A percentile compares a stretch with the other conserved stretches of the same genome.
phyloP scores from a whole-genome alignment of 1,284 basidiomycete genomes.

The Neolentinus lepideus region DNA sequence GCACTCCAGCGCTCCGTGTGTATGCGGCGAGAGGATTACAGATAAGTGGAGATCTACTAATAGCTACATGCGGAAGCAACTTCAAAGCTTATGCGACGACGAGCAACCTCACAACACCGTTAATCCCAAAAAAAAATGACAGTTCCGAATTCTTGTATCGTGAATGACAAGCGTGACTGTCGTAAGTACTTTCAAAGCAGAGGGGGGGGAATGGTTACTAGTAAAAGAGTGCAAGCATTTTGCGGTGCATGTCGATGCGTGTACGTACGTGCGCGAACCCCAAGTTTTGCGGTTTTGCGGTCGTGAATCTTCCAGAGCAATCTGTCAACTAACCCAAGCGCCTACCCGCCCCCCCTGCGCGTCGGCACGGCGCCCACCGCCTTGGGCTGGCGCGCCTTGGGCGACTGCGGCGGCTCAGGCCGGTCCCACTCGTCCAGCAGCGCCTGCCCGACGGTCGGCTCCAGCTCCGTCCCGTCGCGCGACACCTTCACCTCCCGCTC shows the following conservation, averaged over 20 bases:
- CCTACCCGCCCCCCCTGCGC: not conserved
- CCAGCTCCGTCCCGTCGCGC: constrained; percentile 88
- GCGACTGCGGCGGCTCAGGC: constrained; percentile 5
- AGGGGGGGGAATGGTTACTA: too few species aligned
- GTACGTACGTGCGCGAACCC: constrained; percentile 1
- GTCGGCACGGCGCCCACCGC: not conserved
- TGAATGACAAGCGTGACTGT: constrained; percentile 37
- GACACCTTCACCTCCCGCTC: constrained; percentile 89
- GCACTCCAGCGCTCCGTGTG: constrained; percentile 1
- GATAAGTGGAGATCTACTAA: constrained; percentile 18
- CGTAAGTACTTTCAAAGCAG: constrained; percentile 6
- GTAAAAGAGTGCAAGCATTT: constrained; percentile 10
- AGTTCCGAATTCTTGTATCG: constrained; percentile 32
- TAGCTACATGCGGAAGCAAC: constrained; percentile 24
- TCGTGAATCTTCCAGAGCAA: not conserved
- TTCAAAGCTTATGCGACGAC: constrained; percentile 5
- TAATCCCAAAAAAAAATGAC: constrained; percentile 4
- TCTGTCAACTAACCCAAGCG: not conserved
- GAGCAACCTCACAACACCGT: not conserved
- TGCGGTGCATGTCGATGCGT: constrained; percentile 4
- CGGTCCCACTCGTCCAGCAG: constrained; percentile 74
- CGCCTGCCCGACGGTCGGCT: constrained; percentile 70
- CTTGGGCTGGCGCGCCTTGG: not conserved
- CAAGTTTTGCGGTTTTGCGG: not conserved
- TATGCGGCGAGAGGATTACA: constrained; percentile 13